Percentiles rank a stretch among this genome's conserved stretches.
phyloP scores from a whole-genome alignment of 129 eudicot species.

The carrot (Daucus carota) region DH1_v3.0 NC_030384.2:32160501-32161000 shows the following conservation, averaged over 20 bases:
- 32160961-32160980: slow-evolving; percentile 65
- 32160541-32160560: too few species aligned
- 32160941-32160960: slow-evolving; percentile 54
- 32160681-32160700: slow-evolving; percentile 56
- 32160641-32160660: slow-evolving; percentile 79
- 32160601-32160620: neutral
- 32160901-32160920: slow-evolving; percentile 71
- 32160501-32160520: too few species aligned
- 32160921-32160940: slow-evolving; percentile 71
- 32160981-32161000: slow-evolving; percentile 76
- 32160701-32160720: neutral
- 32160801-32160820: slow-evolving; percentile 64
- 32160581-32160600: too few species aligned
- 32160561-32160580: too few species aligned
- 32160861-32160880: slow-evolving; percentile 36
- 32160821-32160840: slow-evolving; percentile 81
- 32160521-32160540: too few species aligned
- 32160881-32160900: slow-evolving; percentile 33
- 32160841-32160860: slow-evolving; percentile 86
- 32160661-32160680: slow-evolving; percentile 64
- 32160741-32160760: too few species aligned
- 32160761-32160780: too few species aligned
- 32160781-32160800: neutral
- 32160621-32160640: slow-evolving; percentile 71
- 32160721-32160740: too few species aligned